phyloP scores from a whole-genome alignment of 2,329 filamentous ascomycete genomes.

The Pestalotiopsis sp. region DNA sequence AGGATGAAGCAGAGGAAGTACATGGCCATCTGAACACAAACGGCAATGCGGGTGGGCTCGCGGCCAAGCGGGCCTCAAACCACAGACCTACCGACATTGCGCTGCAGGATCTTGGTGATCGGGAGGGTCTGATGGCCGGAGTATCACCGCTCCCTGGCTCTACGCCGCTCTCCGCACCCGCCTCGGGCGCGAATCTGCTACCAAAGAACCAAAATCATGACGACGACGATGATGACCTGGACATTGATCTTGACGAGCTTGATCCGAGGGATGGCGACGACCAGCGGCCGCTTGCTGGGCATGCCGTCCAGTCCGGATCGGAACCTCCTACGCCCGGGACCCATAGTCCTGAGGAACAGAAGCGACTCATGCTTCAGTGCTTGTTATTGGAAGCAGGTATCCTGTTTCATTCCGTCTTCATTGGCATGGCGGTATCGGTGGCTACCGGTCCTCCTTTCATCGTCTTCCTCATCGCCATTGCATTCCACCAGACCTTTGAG shows the following conservation, averaged over 20 bases:
- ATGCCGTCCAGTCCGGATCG: constrained; percentile 18
- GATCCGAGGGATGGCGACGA: constrained; percentile 40
- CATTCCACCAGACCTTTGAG: constrained; percentile 87
- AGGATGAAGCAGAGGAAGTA: constrained; percentile 34
- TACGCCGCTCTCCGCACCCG: constrained; percentile 38
- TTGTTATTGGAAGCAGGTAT: constrained; percentile 81
- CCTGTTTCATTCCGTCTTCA: constrained; percentile 82
- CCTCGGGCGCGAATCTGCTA: constrained; percentile 18
- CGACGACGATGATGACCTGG: constrained; percentile 52
- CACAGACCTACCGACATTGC: constrained; percentile 50
- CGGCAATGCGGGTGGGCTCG: constrained; percentile 34
- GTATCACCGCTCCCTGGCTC: constrained; percentile 59
- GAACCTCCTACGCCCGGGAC: constrained; percentile 27
- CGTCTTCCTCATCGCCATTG: constrained; percentile 77
- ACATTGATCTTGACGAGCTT: constrained; percentile 62
- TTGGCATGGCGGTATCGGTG: constrained; percentile 83
- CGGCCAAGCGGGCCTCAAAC: constrained; percentile 35
- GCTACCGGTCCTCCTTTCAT: constrained; percentile 77
- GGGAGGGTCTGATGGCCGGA: constrained; percentile 57
- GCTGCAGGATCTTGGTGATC: constrained; percentile 51
- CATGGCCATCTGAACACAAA: constrained; percentile 13
- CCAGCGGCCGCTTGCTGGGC: constrained; percentile 25
- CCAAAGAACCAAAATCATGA: constrained; percentile 12
- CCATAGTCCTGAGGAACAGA: constrained; percentile 55
- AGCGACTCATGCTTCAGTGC: constrained; percentile 73